Percentiles rank a stretch among this genome's conserved stretches.
These are phyloP conservation scores for Lichtheimia ornata DNA, from an alignment of 371 early-diverging fungal genomes.

Conservation along the genomic window DNA sequence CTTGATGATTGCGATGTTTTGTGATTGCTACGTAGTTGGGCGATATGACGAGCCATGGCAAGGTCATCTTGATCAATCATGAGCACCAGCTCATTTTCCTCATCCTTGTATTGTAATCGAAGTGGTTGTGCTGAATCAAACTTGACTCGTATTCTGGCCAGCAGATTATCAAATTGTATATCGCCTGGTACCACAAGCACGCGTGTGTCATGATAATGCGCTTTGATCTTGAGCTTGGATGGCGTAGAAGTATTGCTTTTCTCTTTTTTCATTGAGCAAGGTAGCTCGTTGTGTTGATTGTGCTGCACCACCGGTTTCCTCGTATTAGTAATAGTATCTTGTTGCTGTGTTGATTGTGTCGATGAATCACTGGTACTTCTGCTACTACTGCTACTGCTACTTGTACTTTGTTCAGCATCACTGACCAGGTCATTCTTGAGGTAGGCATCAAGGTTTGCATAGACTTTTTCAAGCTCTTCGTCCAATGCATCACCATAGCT, in stretches of 20 bases:
- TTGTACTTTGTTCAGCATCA: not conserved
- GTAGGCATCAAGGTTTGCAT: slow-evolving; percentile 3
- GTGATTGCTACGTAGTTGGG: slow-evolving; percentile 46
- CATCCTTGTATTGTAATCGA: slow-evolving; percentile 84
- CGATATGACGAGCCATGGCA: slow-evolving; percentile 72
- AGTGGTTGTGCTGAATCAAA: slow-evolving; percentile 30
- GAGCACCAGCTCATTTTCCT: slow-evolving; percentile 81
- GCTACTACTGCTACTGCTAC: not conserved
- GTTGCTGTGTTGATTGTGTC: too few species aligned
- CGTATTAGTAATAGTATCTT: too few species aligned
- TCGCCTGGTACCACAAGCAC: slow-evolving; percentile 21
- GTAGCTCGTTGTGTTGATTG: not conserved
- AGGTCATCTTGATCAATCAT: slow-evolving; percentile 94
- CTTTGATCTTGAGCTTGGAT: slow-evolving; percentile 25
- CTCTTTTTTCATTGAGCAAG: not conserved
- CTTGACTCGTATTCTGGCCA: slow-evolving; percentile 21
- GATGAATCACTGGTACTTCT: not conserved
- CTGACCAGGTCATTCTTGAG: not conserved
- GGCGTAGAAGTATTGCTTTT: slow-evolving; percentile 4
- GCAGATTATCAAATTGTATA: slow-evolving; percentile 22
- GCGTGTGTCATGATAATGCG: slow-evolving; percentile 22
- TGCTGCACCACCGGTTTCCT: not conserved
- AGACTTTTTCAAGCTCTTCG: slow-evolving; percentile 10
- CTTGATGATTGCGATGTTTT: slow-evolving; percentile 10
- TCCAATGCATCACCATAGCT: slow-evolving; percentile 9